A percentile compares a stretch with the other conserved stretches of the same genome.
These are phyloP conservation scores for Eucalyptus albens DNA, from an alignment of 345 rosid species.

Conservation along the genomic window DNA sequence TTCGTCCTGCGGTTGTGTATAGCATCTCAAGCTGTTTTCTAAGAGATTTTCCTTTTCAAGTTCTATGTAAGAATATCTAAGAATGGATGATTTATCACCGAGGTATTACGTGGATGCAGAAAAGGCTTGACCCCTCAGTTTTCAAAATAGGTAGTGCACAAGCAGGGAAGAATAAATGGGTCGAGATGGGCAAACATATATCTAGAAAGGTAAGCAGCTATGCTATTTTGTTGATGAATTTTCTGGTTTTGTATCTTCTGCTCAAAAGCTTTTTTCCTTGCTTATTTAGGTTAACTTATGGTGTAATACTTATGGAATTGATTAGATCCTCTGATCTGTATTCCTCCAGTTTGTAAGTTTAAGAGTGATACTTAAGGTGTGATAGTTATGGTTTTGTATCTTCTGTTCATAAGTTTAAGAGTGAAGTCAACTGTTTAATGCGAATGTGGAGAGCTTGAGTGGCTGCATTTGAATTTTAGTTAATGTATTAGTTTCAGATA, in stretches of 20 bases:
- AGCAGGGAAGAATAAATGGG: slow-evolving; percentile 85
- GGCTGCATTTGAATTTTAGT: background rate
- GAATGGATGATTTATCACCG: background rate
- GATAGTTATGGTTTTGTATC: background rate
- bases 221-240: background rate
- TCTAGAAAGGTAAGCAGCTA: slow-evolving; percentile 65
- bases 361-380: background rate
- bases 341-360: background rate
- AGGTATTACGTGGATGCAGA: slow-evolving; percentile 24
- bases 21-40: background rate
- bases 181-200: slow-evolving; percentile 76
- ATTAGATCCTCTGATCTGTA: background rate
- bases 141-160: slow-evolving; percentile 72
- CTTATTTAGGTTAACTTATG: background rate
- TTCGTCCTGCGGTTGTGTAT: background rate
- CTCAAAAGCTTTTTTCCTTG: background rate
- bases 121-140: slow-evolving; percentile 43
- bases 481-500: background rate
- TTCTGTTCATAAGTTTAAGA: background rate
- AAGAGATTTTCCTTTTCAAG: background rate
- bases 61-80: background rate
- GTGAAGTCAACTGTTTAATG: background rate
- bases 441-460: background rate
- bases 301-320: background rate
- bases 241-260: background rate